Conservation (phyloP, 345 rosid genomes). For the Acer saccharum region DNA sequence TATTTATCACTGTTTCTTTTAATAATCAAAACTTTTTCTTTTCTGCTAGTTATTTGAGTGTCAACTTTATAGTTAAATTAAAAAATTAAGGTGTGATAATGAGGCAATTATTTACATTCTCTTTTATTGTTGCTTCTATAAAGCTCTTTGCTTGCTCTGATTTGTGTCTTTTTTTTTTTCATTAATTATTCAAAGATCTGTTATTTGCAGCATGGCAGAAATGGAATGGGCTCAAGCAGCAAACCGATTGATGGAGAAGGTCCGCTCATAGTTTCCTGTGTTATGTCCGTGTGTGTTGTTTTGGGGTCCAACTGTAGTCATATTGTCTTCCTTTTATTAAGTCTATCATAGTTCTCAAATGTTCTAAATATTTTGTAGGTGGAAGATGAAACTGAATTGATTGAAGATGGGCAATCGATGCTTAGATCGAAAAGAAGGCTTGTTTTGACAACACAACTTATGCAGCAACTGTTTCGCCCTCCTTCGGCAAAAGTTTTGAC, state of each 20-base stretch:
- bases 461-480: constrained; percentile 67
- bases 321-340: not conserved
- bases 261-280: constrained; percentile 28
- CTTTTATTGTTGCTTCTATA: not conserved
- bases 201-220: constrained; percentile 65
- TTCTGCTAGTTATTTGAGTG: not conserved
- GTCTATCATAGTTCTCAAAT: constrained; percentile 15
- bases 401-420: constrained; percentile 48
- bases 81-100: not conserved
- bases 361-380: constrained; percentile 43
- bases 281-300: not conserved
- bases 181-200: not conserved
- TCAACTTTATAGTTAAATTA: not conserved
- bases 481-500: constrained; percentile 58
- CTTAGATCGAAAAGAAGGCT: constrained; percentile 78
- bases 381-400: constrained; percentile 53
- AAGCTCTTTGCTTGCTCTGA: not conserved
- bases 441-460: constrained; percentile 71
- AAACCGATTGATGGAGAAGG: constrained; percentile 76
- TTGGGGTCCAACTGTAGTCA: constrained; percentile 3
- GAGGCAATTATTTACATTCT: not conserved
- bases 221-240: constrained; percentile 66
- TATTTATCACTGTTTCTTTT: not conserved
- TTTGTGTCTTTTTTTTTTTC: not conserved
- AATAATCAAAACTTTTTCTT: not conserved